Conservation (phyloP, 2,329 filamentous ascomycete genomes). For the Aspergillus uvarum region DNA sequence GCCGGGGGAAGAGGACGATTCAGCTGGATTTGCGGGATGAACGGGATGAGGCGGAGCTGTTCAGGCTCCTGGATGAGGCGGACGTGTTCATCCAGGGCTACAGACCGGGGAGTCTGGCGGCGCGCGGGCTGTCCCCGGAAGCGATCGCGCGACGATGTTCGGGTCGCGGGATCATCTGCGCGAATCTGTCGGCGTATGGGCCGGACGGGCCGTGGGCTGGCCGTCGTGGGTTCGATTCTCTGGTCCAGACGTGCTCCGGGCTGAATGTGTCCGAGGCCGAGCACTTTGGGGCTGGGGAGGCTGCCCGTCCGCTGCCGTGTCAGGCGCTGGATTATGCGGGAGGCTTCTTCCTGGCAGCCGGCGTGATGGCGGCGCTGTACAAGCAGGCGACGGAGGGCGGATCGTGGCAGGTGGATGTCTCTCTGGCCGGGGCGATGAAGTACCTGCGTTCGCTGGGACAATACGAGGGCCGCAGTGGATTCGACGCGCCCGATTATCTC, state of each 20-base stretch:
- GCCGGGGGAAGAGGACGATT: constrained; percentile 39
- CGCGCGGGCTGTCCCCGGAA: constrained; percentile 43
- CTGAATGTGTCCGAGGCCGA: constrained; percentile 58
- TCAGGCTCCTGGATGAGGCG: constrained; percentile 33
- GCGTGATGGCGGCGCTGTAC: constrained; percentile 54
- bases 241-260: constrained; percentile 57
- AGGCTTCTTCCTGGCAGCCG: constrained; percentile 57
- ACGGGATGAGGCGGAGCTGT: constrained; percentile 26
- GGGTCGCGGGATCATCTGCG: constrained; percentile 45
- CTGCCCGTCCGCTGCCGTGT: constrained; percentile 49
- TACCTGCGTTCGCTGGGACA: constrained; percentile 58
- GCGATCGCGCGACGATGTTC: constrained; percentile 44
- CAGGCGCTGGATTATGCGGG: constrained; percentile 59
- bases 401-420: constrained; percentile 55
- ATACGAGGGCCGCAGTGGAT: constrained; percentile 47
- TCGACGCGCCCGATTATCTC: constrained; percentile 36
- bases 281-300: constrained; percentile 41
- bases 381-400: constrained; percentile 47
- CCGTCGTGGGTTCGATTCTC: constrained; percentile 56
- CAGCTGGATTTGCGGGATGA: constrained; percentile 36
- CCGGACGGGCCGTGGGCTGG: constrained; percentile 48
- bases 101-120: constrained; percentile 49
- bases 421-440: constrained; percentile 56
- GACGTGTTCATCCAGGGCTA: constrained; percentile 51
- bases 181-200: constrained; percentile 56